Conservation (phyloP, 345 rosid genomes). For the Cardiospermum halicacabum region DNA sequence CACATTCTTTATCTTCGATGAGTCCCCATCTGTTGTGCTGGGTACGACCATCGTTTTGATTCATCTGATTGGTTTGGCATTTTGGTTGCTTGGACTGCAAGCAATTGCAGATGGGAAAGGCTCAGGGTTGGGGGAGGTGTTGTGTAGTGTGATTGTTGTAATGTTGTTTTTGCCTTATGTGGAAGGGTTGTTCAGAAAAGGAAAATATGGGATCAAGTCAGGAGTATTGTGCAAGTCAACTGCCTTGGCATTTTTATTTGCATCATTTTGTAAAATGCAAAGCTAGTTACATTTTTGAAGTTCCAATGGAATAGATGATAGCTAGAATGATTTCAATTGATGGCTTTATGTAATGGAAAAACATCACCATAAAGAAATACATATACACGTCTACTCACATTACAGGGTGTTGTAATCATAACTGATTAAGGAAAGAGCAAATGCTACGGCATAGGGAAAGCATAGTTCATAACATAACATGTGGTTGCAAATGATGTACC, state of each 20-base stretch:
- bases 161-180: conserved; percentile 28
- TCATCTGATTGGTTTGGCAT: conserved; percentile 19
- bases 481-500: no score
- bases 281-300: no score
- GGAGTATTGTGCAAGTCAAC: conserved; percentile 27
- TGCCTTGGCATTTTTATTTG: conserved; percentile 18
- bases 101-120: conserved; percentile 2
- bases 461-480: no score
- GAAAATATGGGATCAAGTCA: conserved; percentile 38
- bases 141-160: conserved; percentile 21
- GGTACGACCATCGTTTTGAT: conserved; percentile 31
- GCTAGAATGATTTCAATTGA: no score
- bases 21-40: conserved; percentile 30
- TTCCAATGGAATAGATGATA: no score
- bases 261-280: conserved; percentile 13
- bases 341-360: no score
- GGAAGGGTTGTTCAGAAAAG: conserved; percentile 31
- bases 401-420: no score
- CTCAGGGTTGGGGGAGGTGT: conserved; percentile 24
- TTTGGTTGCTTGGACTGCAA: conserved; percentile 14
- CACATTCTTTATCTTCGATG: conserved; percentile 39
- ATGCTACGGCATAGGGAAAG: no score
- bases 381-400: no score
- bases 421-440: no score
- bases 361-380: no score